Base-by-base conservation (phyloP, 2,329 filamentous ascomycete species). In the Cercospora brassicicola region DNA sequence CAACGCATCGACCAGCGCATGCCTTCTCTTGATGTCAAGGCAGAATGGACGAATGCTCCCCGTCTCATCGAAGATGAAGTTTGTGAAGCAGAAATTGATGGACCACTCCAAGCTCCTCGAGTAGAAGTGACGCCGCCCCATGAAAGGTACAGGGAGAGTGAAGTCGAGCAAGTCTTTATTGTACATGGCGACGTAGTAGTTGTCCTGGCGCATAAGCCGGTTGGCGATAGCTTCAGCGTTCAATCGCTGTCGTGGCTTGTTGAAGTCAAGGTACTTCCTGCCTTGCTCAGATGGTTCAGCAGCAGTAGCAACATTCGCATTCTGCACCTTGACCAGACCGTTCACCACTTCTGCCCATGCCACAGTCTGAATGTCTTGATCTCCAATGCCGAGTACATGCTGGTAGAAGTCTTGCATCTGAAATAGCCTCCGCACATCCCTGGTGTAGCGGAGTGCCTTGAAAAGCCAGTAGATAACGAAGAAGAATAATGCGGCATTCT, bases 181-280 rank as follows among this genome's bases (percentile, higher is more conserved):
- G 82, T 98, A 93, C 75, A 99, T 85, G 4, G 95, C 95, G 75
- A 99, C 97, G 70, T 97, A 87, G 75, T 97, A 99, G 76, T 99
- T 99, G 71, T 97, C 94, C 76, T 92, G 91, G 67, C 95, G 90
- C 95, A 99, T 98, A 56, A 99, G 82, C 33, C 95, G 89, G 77
- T 98, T 99, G 6, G 95, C 95, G 78, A 99, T 98, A 76, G 97
- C 95, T 75, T 97, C 93, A 10, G 95, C 95, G 79, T 97, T 95
- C 73, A 99, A 89, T 70, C 94, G 87, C 80, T 98, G 93, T 78
- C 97, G 76, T 11, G 76, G 72, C 57, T 74, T 68, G 18, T 69
- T 70, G 68, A 77, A 77, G 56, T 91, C 91, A 70, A 94, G 85
- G 67, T 87, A 88, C 71, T 84, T 86, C 68, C 87, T 85, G 71